Base-by-base conservation (phyloP, 2,329 filamentous ascomycete genomes). In the Acarospora socialis region DNA sequence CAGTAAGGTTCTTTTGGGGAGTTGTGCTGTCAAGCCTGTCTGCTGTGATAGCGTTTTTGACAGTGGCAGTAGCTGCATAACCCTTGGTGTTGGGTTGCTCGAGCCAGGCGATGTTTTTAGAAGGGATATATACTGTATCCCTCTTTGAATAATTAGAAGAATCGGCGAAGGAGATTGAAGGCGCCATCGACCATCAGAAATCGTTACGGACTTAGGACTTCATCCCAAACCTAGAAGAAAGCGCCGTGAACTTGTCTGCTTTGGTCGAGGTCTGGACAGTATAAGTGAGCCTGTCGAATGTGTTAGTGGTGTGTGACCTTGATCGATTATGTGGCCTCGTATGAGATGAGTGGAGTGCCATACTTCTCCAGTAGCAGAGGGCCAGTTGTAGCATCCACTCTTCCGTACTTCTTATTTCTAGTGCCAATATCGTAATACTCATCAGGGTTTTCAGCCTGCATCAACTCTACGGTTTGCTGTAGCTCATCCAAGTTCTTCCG, bases 391-490 rank as follows among this genome's bases (percentile, higher is more conserved):
- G 82, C 80, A 57, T 95, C 83, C 20, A 98, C 92, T 33, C 83
- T 77, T 10, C 84, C 81, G 51, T 93, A 98, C 52, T 93, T 92
- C 60, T 81, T 86, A 57, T 94, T 93, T 32, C 84, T 66, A 9
- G 78, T 81, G 4, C 78, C 80, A 30, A 90, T 78, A 50, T 98
- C 90, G 53, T 90, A 98, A 55, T 93, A 98, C 54, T 95, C 87
- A 43, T 95, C 86, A n/a, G 82, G 73, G 46, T 92, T 92, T 23
- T 92, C 83, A 8, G 68, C 60, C 49, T 81, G 75, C 69, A 98
- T 80, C 16, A 98, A 66, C 37, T 80, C 74, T 28, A 93, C 78
- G 1, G 90, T 95, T 60, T 98, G 90, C 45, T 87, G 77, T 21
- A 98, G 64, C 58, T 95, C 90, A 46, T 94, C 86, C 22, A 98